Percentiles rank a stretch among this genome's conserved stretches.
Evolutionary conservation across 257 asterid genomes (phyloP).

Genomic region (Salvia rosmarinus): DNA sequence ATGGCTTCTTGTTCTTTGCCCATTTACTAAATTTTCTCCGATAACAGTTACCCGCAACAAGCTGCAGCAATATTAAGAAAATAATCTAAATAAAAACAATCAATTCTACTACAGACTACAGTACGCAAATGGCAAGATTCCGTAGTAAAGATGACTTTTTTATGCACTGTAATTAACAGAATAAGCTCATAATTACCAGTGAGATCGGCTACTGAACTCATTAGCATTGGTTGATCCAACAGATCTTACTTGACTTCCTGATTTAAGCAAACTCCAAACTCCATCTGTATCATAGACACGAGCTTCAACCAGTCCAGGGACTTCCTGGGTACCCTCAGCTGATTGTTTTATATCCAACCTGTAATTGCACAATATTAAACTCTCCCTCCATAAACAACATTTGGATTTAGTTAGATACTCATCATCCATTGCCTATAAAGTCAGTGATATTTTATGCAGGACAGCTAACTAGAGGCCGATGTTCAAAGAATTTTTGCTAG

Average conservation of each 20-base stretch:
- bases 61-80: slow-evolving; percentile 47
- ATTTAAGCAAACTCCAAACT: slow-evolving; percentile 82
- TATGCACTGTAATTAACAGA: background rate
- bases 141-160: background rate
- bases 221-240: slow-evolving; percentile 98
- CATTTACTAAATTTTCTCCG: slow-evolving; percentile 77
- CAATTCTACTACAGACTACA: slow-evolving; percentile 29
- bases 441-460: background rate
- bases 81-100: background rate
- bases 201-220: slow-evolving; percentile 97
- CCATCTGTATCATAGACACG: slow-evolving; percentile 72
- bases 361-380: slow-evolving; percentile 37
- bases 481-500: background rate
- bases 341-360: slow-evolving; percentile 98
- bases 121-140: background rate
- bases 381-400: background rate
- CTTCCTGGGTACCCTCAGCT: slow-evolving; percentile 99
- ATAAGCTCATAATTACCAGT: slow-evolving; percentile 60
- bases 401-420: background rate
- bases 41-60: slow-evolving; percentile 84
- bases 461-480: background rate
- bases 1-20: slow-evolving; percentile 87
- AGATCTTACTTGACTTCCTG: slow-evolving; percentile 91
- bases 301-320: slow-evolving; percentile 95
- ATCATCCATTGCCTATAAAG: background rate